phyloP scores from a whole-genome alignment of 2,329 filamentous ascomycete species.

The Penicillium sp. region DNA sequence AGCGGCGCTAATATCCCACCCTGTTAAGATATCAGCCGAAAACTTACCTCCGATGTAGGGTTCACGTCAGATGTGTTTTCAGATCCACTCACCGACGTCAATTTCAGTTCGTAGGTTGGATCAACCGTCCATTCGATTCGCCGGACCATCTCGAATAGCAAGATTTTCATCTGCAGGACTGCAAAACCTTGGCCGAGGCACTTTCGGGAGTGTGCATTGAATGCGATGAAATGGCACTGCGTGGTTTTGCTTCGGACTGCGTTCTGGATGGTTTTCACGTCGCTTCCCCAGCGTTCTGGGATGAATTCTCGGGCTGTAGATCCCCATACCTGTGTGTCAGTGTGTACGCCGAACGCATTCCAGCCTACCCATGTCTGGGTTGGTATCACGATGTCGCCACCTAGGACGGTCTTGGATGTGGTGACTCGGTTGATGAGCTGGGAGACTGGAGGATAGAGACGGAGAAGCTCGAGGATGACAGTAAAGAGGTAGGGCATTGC shows the following conservation, averaged over 20 bases:
- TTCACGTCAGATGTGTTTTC: not conserved
- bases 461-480: constrained; percentile 49
- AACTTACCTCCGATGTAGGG: not conserved
- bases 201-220: constrained; percentile 30
- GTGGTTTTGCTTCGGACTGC: constrained; percentile 26
- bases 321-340: constrained; percentile 36
- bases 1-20: constrained; percentile 27
- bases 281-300: constrained; percentile 39
- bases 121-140: constrained; percentile 22
- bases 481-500: constrained; percentile 47
- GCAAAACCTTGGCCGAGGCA: constrained; percentile 33
- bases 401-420: constrained; percentile 25
- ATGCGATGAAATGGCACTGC: constrained; percentile 31
- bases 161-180: constrained; percentile 28
- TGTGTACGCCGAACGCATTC: constrained; percentile 44
- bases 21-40: constrained; percentile 13
- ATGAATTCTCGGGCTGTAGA: constrained; percentile 32
- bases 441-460: constrained; percentile 52
- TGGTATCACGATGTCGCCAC: constrained; percentile 32
- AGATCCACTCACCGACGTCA: constrained; percentile 26
- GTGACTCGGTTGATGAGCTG: constrained; percentile 52
- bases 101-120: constrained; percentile 24
- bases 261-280: constrained; percentile 34
- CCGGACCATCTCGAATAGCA: constrained; percentile 25
- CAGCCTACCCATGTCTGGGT: constrained; percentile 44